Evolutionary conservation across 805 yeast genomes (phyloP).

Genomic region (Jamesozyma lodderae): DNA sequence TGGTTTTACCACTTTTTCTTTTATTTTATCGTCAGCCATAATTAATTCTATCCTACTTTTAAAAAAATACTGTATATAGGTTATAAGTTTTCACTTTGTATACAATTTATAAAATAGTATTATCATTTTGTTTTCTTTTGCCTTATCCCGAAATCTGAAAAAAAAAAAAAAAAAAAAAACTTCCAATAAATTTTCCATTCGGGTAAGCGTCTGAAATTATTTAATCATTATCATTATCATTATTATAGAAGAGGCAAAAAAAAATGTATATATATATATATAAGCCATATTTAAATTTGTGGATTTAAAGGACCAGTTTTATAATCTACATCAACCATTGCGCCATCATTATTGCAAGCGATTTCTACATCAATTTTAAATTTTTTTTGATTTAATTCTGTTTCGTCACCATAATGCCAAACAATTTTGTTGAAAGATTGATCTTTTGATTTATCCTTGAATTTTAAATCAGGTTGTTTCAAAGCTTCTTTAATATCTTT

Average conservation of each 20-base stretch:
- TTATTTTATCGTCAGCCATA: not conserved
- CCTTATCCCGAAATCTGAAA: too few relatives aligned
- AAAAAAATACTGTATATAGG: too few relatives aligned
- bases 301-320: constrained; percentile 37
- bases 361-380: constrained; percentile 59
- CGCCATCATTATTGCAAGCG: constrained; percentile 54
- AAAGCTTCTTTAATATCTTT: constrained; percentile 54
- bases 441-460: constrained; percentile 41
- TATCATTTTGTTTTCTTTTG: too few relatives aligned
- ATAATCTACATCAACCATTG: constrained; percentile 61
- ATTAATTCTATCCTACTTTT: too few relatives aligned
- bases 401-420: constrained; percentile 55
- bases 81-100: too few relatives aligned
- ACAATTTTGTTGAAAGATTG: constrained; percentile 40
- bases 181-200: too few relatives aligned
- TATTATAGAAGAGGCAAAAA: not conserved
- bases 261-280: not conserved
- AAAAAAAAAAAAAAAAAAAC: too few relatives aligned
- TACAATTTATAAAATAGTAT: too few relatives aligned
- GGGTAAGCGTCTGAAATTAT: too few relatives aligned
- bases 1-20: not conserved
- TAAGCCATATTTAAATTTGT: not conserved
- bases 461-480: constrained; percentile 43
- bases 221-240: too few relatives aligned
- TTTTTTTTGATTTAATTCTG: constrained; percentile 51